Evolutionary conservation across 2,329 filamentous ascomycete species (phyloP), one percentile per base, ranked within the genome.

Genomic region (Neobulgaria alba): DNA sequence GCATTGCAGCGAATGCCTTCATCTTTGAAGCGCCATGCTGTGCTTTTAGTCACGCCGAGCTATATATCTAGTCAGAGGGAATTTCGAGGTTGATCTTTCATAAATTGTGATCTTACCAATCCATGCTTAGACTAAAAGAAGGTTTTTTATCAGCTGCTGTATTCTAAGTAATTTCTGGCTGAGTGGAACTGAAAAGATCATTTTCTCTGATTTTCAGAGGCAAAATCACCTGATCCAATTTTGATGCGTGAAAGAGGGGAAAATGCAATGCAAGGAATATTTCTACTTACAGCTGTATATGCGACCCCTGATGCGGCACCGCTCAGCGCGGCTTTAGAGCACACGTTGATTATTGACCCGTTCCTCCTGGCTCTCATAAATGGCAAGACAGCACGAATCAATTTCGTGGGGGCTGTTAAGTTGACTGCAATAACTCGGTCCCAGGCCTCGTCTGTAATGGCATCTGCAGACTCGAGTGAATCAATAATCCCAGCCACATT

Each of bases 401-500:
- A 58, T 33, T 56, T 57, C 8, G 67, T 64, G 0, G 67, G 67
- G 3, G 61, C 65, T 0, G 64, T 67, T 19, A 68, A 51, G 39
- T 70, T 70, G 34, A 66, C 53, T 3, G 53, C 55, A 40, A 69
- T 52, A 2, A 68, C 59, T 5, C 57, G 49, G 18, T 67, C 60
- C 63, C 63, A 67, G 30, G 62, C 56, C 1, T 52, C 51, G 31
- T 67, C 62, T 10, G 59, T 57, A 16, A 66, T 49, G 2, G 56
- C 58, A 38, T 65, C 64, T 4, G 62, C 66, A 20, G 59, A 58
- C 36, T 57, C 57, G 47, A 63, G 66, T 16, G 57, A 57, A 53
- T 69, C 67, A 50, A 64, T 63, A 14, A 69, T 51, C 18, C 67
- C 67, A 0, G 67, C 67, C 17, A 66, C 60, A 42, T 70, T 69